Evolutionary conservation across 345 rosid genomes (phyloP), one percentile per base, ranked within the genome.

Genomic region (Syzygium oleosum): DNA sequence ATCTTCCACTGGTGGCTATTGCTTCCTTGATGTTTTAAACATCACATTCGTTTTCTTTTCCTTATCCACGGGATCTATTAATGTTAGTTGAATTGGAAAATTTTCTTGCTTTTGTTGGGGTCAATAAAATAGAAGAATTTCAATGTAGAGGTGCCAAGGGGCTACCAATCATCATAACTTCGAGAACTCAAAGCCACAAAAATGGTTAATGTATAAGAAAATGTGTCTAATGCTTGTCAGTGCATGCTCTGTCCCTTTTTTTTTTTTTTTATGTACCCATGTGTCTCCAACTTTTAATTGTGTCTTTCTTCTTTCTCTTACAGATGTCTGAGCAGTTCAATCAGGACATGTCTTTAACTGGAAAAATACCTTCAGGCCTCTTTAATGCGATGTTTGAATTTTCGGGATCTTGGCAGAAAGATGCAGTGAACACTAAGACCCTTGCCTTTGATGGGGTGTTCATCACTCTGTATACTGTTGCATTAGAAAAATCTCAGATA

Each of bases 271-370:
- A 43, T 78, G n/a, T 56, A 29, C 86, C 86, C 38, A 41, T 27
- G 25, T 31, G 49, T 38, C 87, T 78, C 46, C 68, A 22, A 85
- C 52, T 56, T 58, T 51, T 78, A 52, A 65, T 86, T 53, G 88
- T 14, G 27, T 58, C 58, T 63, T 52, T 87, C 59, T 79, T 78
- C 84, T 84, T 51, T 85, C 88, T 83, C 89, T 52, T 73, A 9
- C 90, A 97, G 99, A 97, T 97, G 99, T 93, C 99, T 41, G 99
- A 96, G 94, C 98, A 96, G 89, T 96, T 97, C 92, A 97, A 97
- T 90, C 99, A 94, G 86, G 99, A 96, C 87, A 88, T 95, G 86
- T 95, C 98, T 88, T 86, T 95, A 89, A 94, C 95, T 59, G 99
- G 99, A 86, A 95, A 95, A 94, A 95, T 96, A 85, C 99, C 99